Evolutionary conservation across 257 asterid genomes (phyloP).

Genomic region (Parsonsia alboflavescens): DNA sequence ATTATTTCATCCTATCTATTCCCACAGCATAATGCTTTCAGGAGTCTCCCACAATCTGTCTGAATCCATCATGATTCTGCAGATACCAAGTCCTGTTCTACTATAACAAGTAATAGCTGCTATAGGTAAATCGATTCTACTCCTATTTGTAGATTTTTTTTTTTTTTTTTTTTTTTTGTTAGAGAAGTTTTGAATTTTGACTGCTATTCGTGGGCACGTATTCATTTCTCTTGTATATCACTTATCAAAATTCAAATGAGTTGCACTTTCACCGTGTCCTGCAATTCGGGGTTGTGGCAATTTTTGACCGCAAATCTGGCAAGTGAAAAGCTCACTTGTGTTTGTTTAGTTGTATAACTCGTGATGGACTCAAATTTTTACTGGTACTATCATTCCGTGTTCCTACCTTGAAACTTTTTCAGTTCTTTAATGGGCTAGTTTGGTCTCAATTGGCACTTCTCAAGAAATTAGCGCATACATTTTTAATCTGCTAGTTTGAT

Average conservation of each 20-base stretch:
- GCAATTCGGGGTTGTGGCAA: background rate
- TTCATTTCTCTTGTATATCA: background rate
- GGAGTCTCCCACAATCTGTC: background rate
- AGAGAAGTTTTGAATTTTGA: background rate
- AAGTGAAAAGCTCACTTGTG: background rate
- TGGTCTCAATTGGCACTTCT: slow-evolving; percentile 4
- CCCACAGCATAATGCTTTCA: background rate
- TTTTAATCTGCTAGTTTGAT: background rate
- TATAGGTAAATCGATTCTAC: background rate
- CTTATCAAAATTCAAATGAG: background rate
- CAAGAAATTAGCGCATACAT: background rate
- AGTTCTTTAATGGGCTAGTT: background rate
- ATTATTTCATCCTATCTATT: background rate
- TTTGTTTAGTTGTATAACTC: background rate
- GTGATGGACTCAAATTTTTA: background rate
- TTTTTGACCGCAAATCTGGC: background rate
- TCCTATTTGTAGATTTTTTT: no score
- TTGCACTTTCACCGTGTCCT: background rate
- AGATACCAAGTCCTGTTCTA: background rate
- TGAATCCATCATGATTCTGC: background rate
- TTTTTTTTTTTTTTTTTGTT: no score
- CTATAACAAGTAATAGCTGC: background rate
- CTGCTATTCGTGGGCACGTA: background rate
- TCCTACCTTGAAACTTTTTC: background rate
- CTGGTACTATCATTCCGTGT: background rate